Conservation (phyloP, 306 rosid genomes). For the Glycine soja region DNA sequence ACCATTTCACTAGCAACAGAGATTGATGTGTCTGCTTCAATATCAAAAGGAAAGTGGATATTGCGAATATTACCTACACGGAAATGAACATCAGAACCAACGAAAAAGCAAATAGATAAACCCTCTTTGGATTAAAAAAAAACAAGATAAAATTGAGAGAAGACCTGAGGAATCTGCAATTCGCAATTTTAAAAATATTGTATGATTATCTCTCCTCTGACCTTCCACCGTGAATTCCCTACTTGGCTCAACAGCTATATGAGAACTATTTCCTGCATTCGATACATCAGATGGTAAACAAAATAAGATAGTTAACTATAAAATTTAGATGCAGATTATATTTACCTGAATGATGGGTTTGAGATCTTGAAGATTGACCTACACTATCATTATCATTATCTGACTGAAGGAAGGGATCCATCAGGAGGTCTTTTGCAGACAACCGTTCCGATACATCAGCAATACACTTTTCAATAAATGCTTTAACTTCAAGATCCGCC, state of each 20-base stretch:
- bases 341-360: slow-evolving; percentile 55
- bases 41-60: slow-evolving; percentile 96
- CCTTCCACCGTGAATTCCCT: slow-evolving; percentile 88
- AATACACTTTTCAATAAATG: slow-evolving; percentile 88
- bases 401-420: slow-evolving; percentile 83
- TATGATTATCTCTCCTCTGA: slow-evolving; percentile 76
- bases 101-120: slow-evolving; percentile 23
- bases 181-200: slow-evolving; percentile 83
- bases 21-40: slow-evolving; percentile 81
- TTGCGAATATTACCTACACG: slow-evolving; percentile 76
- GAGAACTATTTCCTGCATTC: slow-evolving; percentile 57
- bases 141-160: slow-evolving; percentile 9
- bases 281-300: slow-evolving; percentile 47
- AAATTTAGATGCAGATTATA: slow-evolving; percentile 25
- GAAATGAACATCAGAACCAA: slow-evolving; percentile 37
- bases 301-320: slow-evolving; percentile 31
- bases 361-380: slow-evolving; percentile 53
- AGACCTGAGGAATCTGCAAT: slow-evolving; percentile 84
- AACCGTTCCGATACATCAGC: slow-evolving; percentile 78
- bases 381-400: slow-evolving; percentile 63
- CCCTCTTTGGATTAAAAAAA: background rate
- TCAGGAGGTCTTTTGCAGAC: slow-evolving; percentile 84
- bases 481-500: slow-evolving; percentile 65
- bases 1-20: slow-evolving; percentile 99
- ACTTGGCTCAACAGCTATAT: slow-evolving; percentile 53